These are phyloP conservation scores for Tylopilus sp. DNA, from an alignment of 1,284 basidiomycete species.

Conservation along the genomic window DNA sequence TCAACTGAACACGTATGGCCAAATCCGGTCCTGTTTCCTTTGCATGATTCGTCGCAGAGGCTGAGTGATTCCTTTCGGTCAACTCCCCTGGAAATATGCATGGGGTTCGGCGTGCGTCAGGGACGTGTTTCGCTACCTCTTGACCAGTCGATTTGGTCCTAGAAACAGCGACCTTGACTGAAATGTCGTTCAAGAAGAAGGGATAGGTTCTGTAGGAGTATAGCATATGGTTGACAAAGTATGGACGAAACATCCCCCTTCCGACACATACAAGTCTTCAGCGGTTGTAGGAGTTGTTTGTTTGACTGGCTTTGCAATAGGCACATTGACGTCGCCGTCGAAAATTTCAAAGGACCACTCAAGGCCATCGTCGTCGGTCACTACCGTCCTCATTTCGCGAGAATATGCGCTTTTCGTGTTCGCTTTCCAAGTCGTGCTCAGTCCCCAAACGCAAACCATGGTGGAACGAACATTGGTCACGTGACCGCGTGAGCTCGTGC, in stretches of 20 bases:
- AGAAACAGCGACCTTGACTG: constrained; percentile 9
- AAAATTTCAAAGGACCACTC: constrained; percentile 35
- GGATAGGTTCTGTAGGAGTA: constrained; percentile 15
- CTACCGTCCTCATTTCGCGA: constrained; percentile 15
- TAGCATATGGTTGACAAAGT: constrained; percentile 9
- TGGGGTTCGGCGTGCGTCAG: not conserved
- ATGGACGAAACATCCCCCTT: constrained; percentile 14
- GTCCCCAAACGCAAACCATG: not conserved
- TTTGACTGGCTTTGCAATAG: constrained; percentile 22
- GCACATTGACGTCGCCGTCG: constrained; percentile 20
- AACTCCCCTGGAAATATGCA: not conserved
- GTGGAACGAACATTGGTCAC: not conserved
- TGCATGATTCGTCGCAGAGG: not conserved
- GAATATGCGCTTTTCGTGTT: constrained; percentile 1
- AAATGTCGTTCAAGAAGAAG: constrained; percentile 13
- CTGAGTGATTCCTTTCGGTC: not conserved
- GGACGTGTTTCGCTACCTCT: not conserved
- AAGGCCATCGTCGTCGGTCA: constrained; percentile 18
- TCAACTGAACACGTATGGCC: constrained; percentile 10
- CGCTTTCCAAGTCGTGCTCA: not conserved
- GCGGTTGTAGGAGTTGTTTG: constrained; percentile 16
- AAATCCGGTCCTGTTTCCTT: not conserved
- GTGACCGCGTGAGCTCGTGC: not conserved
- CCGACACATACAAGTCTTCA: constrained; percentile 17
- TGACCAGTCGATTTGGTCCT: not conserved